Percentiles rank a stretch among this genome's conserved stretches.
Evolutionary conservation across 768 basidiomycete species (phyloP).

Genomic region (Kwoniella europaea): DNA sequence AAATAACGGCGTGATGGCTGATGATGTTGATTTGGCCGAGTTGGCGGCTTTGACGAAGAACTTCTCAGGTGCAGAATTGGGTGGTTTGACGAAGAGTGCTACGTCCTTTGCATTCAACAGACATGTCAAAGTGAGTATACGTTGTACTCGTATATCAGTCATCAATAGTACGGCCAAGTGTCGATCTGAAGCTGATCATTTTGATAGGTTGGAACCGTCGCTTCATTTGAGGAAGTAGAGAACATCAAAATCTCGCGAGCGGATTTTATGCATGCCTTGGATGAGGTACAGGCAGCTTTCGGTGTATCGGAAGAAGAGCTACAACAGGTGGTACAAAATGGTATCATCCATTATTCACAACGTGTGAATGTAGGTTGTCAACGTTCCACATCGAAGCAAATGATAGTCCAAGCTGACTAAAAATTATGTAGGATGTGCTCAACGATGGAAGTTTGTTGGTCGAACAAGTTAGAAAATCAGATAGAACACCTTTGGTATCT

Average conservation of each 20-base stretch:
- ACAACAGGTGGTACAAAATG: constrained; percentile 85
- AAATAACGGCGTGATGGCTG: constrained; percentile 83
- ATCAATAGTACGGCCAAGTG: background rate
- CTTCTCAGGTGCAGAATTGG: constrained; percentile 96
- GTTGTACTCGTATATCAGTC: background rate
- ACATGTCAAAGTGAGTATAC: constrained; percentile 76
- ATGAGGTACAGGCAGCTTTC: constrained; percentile 94
- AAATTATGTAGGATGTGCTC: constrained; percentile 70
- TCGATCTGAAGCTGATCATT: constrained; percentile 15
- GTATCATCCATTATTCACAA: constrained; percentile 85
- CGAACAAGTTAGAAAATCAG: constrained; percentile 88
- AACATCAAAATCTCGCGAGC: constrained; percentile 80
- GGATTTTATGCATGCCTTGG: constrained; percentile 88
- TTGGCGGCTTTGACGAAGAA: constrained; percentile 88
- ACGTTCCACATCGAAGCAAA: background rate
- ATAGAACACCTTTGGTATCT: constrained; percentile 88
- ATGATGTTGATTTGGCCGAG: constrained; percentile 81
- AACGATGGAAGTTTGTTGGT: constrained; percentile 85
- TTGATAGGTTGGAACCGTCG: constrained; percentile 82
- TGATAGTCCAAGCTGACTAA: constrained; percentile 13
- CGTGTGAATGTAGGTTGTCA: constrained; percentile 71
- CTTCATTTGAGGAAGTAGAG: constrained; percentile 94
- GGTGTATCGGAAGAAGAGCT: constrained; percentile 98
- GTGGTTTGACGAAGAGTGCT: constrained; percentile 94
- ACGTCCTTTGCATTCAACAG: constrained; percentile 97